A percentile compares a stretch with the other conserved stretches of the same genome.
phyloP scores from a whole-genome alignment of 2,329 filamentous ascomycete species.

The Talaromyces sp. region DNA sequence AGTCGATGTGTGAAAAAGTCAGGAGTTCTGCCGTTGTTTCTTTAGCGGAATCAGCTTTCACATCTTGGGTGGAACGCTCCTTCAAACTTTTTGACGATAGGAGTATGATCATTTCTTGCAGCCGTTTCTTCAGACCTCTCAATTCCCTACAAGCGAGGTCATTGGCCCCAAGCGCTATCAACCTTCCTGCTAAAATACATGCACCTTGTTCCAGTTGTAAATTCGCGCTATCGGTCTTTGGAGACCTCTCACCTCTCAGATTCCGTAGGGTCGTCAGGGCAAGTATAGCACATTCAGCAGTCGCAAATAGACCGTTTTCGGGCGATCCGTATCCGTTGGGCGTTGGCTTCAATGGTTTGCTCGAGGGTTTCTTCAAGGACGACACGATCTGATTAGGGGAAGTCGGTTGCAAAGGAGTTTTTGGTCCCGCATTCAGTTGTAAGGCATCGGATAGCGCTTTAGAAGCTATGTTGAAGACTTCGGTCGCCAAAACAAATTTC shows the following conservation, averaged over 20 bases:
- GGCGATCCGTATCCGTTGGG: slow-evolving; percentile 10
- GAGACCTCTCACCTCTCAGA: slow-evolving; percentile 31
- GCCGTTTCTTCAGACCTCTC: slow-evolving; percentile 36
- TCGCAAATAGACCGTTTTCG: slow-evolving; percentile 28
- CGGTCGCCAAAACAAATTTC: slow-evolving; percentile 43
- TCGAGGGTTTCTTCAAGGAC: slow-evolving; percentile 23
- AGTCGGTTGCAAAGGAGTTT: slow-evolving; percentile 26
- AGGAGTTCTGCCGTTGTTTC: slow-evolving; percentile 40
- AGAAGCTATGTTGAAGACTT: slow-evolving; percentile 45
- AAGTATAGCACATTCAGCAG: slow-evolving; percentile 41
- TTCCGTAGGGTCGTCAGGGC: slow-evolving; percentile 39
- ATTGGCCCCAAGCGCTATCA: slow-evolving; percentile 40
- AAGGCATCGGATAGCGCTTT: slow-evolving; percentile 43
- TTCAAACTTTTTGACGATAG: slow-evolving; percentile 16
- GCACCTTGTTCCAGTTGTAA: slow-evolving; percentile 44
- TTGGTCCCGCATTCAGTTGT: slow-evolving; percentile 24
- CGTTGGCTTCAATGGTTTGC: slow-evolving; percentile 15
- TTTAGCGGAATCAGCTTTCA: slow-evolving; percentile 25
- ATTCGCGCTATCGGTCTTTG: slow-evolving; percentile 27
- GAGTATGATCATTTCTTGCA: slow-evolving; percentile 29
- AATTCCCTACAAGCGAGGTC: slow-evolving; percentile 43
- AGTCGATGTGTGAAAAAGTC: slow-evolving; percentile 30
- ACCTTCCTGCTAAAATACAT: slow-evolving; percentile 41
- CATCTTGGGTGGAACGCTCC: slow-evolving; percentile 24
- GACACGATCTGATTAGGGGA: slow-evolving; percentile 30